phyloP scores from a whole-genome alignment of 73 alveolate genomes.

The Symbiodinium natans region DNA sequence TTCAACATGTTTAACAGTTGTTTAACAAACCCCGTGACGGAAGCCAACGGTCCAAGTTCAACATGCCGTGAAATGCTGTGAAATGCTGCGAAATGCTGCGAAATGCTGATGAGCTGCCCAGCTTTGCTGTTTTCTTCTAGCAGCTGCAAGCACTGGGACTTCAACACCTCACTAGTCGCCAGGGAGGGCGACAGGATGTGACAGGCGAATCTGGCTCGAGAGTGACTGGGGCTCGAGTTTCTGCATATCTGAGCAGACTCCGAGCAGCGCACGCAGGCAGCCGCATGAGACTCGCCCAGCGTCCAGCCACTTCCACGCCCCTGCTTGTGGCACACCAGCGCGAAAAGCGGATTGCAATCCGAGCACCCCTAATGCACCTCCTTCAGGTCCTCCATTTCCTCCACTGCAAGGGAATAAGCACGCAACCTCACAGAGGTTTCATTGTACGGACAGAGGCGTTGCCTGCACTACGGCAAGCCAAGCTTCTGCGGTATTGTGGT shows the following conservation, averaged over 20 bases:
- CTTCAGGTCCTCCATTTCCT: conserved; percentile 15
- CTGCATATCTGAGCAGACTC: too few species aligned
- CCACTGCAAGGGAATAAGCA: conserved; percentile 67
- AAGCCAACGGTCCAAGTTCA: too few species aligned
- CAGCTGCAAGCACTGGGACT: conserved; percentile 7
- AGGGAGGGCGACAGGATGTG: too few species aligned
- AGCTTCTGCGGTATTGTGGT: conserved; percentile 27
- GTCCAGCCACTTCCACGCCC: conserved; percentile 64
- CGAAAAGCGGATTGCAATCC: not conserved
- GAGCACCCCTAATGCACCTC: not conserved
- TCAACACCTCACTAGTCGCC: conserved; percentile 23
- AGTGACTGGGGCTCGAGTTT: too few species aligned
- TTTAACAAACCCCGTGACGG: too few species aligned
- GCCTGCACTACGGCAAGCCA: too few species aligned
- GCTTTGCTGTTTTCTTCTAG: conserved; percentile 38
- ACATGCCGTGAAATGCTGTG: too few species aligned
- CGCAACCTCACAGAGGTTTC: not conserved
- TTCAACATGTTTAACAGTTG: too few species aligned
- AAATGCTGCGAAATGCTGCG: too few species aligned
- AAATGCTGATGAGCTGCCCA: conserved; percentile 22
- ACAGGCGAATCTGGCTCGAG: too few species aligned
- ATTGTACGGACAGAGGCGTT: too few species aligned
- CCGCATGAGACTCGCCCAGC: conserved; percentile 54
- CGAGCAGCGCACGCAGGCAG: conserved; percentile 54
- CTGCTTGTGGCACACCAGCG: not conserved